Conservation (phyloP, 345 rosid species). For the Murraya koenigii region DNA sequence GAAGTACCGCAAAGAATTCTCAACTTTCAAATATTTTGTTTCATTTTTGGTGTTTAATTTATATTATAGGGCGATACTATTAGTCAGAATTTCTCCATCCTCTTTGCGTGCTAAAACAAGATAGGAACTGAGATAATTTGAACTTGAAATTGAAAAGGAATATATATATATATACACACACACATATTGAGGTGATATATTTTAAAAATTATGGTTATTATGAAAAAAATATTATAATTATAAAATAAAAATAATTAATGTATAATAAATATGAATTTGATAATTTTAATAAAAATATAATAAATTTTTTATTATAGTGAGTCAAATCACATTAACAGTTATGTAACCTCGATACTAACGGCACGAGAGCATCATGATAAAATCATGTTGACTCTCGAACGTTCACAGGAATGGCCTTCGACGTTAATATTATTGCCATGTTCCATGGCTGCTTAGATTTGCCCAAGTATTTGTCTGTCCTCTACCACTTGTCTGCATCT, state of each 20-base stretch:
- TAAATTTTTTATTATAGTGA: too few species aligned
- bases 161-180: too few species aligned
- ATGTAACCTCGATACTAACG: too few species aligned
- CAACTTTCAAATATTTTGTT: not conserved
- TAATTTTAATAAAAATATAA: too few species aligned
- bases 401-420: too few species aligned
- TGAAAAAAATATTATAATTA: too few species aligned
- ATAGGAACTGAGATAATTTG: not conserved
- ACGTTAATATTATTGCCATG: not conserved
- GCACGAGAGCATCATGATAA: too few species aligned
- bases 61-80: not conserved
- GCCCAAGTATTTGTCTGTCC: not conserved
- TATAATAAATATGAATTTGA: too few species aligned
- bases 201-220: accelerated
- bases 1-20: not conserved
- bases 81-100: not conserved
- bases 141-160: not conserved
- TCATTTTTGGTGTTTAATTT: not conserved
- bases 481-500: not conserved
- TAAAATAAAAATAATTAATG: too few species aligned
- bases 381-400: not conserved
- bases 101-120: not conserved
- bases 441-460: not conserved
- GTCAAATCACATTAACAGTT: too few species aligned
- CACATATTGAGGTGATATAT: accelerated